Percentiles rank a stretch among this genome's conserved stretches.
Conservation (phyloP, 208 protist genomes). For the Leishmania tropica region DNA sequence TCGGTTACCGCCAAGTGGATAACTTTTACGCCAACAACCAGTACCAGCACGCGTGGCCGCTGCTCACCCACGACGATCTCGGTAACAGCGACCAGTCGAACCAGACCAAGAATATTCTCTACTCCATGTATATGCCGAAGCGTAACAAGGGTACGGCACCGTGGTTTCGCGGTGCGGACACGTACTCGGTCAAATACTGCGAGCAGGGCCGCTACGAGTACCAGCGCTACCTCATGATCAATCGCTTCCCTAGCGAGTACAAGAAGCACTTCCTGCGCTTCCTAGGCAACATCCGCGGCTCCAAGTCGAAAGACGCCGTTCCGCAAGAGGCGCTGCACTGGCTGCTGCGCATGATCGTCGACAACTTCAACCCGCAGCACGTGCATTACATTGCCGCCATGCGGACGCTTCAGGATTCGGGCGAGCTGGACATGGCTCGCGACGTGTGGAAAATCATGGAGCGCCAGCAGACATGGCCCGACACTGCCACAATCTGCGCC, state of each 20-base stretch:
- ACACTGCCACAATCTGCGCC: slow-evolving; percentile 85
- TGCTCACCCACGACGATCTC: slow-evolving; percentile 89
- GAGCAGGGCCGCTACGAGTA: slow-evolving; percentile 93
- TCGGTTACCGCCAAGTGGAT: slow-evolving; percentile 75
- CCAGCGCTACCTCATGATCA: slow-evolving; percentile 92
- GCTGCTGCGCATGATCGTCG: slow-evolving; percentile 93
- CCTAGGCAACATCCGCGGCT: slow-evolving; percentile 70
- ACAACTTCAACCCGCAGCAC: slow-evolving; percentile 94
- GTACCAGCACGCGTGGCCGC: slow-evolving; percentile 90
- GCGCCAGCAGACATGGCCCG: slow-evolving; percentile 91
- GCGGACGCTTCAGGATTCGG: slow-evolving; percentile 68
- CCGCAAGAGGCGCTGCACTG: slow-evolving; percentile 93
- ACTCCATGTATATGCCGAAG: slow-evolving; percentile 93
- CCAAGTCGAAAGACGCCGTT: slow-evolving; percentile 36
- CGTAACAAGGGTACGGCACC: slow-evolving; percentile 90
- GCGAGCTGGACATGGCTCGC: slow-evolving; percentile 88
- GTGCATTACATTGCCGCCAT: slow-evolving; percentile 92
- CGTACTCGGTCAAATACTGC: slow-evolving; percentile 92
- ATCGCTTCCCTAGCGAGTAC: slow-evolving; percentile 91
- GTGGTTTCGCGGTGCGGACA: slow-evolving; percentile 92
- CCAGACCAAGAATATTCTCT: slow-evolving; percentile 87
- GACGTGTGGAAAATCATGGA: slow-evolving; percentile 95
- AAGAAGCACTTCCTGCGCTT: slow-evolving; percentile 89
- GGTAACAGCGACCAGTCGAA: slow-evolving; percentile 92
- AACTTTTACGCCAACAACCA: slow-evolving; percentile 82